Base-by-base conservation (phyloP, 495 filamentous ascomycete genomes). In the Tuber indicum region DNA sequence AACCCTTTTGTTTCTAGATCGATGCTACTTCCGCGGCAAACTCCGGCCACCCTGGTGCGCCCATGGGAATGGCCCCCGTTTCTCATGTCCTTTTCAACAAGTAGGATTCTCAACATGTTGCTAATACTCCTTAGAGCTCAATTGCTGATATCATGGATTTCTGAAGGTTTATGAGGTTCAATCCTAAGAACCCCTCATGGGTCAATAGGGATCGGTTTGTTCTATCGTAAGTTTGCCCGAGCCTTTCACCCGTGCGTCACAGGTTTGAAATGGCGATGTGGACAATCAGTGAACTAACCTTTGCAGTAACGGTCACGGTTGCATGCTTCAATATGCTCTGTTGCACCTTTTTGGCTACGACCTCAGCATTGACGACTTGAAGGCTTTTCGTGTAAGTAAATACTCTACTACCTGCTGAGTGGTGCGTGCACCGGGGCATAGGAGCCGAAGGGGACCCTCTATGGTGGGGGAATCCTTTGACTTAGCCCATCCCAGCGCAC, bases 301-400 rank as follows among this genome's bases (percentile, higher is more conserved):
- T 41, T 52, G 81, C 83, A 98, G 95, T 73, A 99, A 99, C 88
- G 96, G 96, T 78, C 96, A 99, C 86, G 96, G 91, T 79, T 99
- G 96, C 89, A 97, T 98, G 94, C 93, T 99, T 75, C 96, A 97
- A 86, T 99, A 99, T 91, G 92, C 96, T 83, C 89, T 99, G 81
- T 92, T 99, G 79, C 96, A 99, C 88, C 88, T 99, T 43, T 96
- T 94, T 87, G 96, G 96, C 85, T 99, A 97, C 85, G 89, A 86
- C 73, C 52, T 98, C 71, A 88, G 90, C 79, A 86, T 99, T 74
- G 93, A 98, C 79, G 95, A 98, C 87, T 84, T 99, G 81, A 98
- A 98, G 90, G 85, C 86, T 81, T 99, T 98, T 92, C 91, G 96
- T 84, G 77, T 78, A 76, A 76, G 71, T 76, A 12, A 4, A 72